Evolutionary conservation across 2,329 filamentous ascomycete genomes (phyloP), one percentile per base, ranked within the genome.

Genomic region (Stemphylium beticola): DNA sequence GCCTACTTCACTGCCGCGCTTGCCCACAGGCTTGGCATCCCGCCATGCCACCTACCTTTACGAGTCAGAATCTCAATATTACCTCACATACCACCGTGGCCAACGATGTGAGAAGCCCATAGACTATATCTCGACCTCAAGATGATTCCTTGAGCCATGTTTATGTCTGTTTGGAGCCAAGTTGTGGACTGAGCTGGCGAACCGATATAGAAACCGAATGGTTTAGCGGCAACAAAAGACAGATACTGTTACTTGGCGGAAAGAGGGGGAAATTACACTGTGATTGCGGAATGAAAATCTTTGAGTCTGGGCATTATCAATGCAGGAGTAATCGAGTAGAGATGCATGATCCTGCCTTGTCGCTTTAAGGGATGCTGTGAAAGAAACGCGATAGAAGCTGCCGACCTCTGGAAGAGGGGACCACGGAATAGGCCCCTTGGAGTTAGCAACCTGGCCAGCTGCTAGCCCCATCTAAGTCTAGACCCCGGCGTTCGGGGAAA

Each of bases 401-500:
- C 26, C 10, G 9, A 29, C 4, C 10, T 29, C 26, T 29, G 10
- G 11, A 29, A 29, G 9, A 29, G 26, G 26, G 8, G 26, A 29
- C 11, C 26, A 29, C 26, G 26, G 26, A 11, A 29, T n/a, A 4
- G 14, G 29, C 26, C 40, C 17, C 12, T 32, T 42, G 15, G 7
- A 20, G 26, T 29, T 42, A 18, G 31, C n/a, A 11, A 15, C 24
- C 38, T 45, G 40, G 37, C 31, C 22, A 12, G 14, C 3, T 11
- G 32, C 47, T 60, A 55, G 34, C 29, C 57, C 48, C n/a, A 22
- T 26, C 4, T 9, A 29, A 15, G 32, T 8, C n/a, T 53, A 49
- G 41, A 45, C 31, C 15, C 29, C 32, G 15, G 10, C 24, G 26
- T 22, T 48, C 49, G 60, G 43, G 47, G 26, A 41, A 45, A 49